phyloP scores from a whole-genome alignment of 1,284 basidiomycete species.

The Cutaneotrichosporon dermatis region DNA sequence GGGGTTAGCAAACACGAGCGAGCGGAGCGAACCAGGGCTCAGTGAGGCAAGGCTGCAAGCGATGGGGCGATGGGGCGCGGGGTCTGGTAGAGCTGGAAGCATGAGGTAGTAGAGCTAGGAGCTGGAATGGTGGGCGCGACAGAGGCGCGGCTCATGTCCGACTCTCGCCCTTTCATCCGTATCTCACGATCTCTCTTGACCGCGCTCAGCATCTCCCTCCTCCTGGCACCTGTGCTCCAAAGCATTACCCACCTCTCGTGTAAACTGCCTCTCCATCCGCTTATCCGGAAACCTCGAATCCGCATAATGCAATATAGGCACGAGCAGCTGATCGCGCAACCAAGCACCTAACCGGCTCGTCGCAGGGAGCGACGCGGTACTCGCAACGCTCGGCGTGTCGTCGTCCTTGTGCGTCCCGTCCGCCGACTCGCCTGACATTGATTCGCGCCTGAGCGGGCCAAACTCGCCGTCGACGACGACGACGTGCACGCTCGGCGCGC shows the following conservation, averaged over 20 bases:
- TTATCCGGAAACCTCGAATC: conserved; percentile 42
- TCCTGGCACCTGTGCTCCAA: no score
- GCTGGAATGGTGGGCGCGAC: no score
- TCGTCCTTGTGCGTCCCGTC: not conserved
- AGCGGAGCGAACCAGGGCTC: no score
- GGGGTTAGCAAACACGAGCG: not conserved
- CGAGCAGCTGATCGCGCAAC: not conserved
- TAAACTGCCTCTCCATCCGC: conserved; percentile 40
- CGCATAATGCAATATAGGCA: conserved; percentile 31
- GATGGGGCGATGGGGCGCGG: no score
- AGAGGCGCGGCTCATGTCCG: no score
- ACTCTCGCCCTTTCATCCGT: no score
- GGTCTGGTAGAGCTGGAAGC: no score
- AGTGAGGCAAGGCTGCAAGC: no score
- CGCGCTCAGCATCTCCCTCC: no score
- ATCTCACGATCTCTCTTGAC: no score
- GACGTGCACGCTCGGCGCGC: not conserved
- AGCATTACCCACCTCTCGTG: conserved; percentile 31
- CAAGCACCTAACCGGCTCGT: not conserved
- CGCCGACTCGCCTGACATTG: not conserved
- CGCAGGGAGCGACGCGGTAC: not conserved
- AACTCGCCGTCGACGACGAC: conserved; percentile 5
- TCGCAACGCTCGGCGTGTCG: not conserved
- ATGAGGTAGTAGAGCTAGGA: no score
- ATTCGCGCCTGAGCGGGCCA: not conserved